Percentiles rank a stretch among this genome's conserved stretches.
Conservation (phyloP, 139 green algal genomes). For the Closterium sp. region DNA sequence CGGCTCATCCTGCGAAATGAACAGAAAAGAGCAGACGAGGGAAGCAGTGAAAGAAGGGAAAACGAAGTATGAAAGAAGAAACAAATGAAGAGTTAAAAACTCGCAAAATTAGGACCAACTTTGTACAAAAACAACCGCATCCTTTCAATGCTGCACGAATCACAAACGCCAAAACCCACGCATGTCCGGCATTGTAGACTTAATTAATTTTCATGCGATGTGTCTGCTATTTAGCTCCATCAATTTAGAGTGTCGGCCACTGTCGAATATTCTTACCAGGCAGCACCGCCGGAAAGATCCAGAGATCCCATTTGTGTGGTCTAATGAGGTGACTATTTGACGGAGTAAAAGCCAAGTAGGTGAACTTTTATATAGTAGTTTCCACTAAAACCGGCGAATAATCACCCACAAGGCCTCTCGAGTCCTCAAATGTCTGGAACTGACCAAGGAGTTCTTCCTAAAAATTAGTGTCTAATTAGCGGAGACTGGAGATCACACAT, state of each 20-base stretch:
- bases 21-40: neutral
- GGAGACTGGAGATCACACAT: too few relatives aligned
- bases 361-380: neutral
- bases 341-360: too few relatives aligned
- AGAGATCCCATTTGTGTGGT: neutral
- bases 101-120: neutral
- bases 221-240: too few relatives aligned
- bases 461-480: too few relatives aligned
- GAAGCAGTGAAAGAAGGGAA: neutral
- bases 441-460: too few relatives aligned
- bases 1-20: neutral
- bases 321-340: neutral
- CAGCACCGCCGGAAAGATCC: neutral
- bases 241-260: neutral
- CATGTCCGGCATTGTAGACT: neutral
- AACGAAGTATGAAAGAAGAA: neutral
- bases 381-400: neutral
- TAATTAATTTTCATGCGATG: neutral
- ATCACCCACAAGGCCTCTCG: neutral
- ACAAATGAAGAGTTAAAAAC: neutral
- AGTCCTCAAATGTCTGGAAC: too few relatives aligned
- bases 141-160: neutral
- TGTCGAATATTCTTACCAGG: neutral
- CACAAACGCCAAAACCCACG: neutral
- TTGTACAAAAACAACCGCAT: neutral